Evolutionary conservation across 306 rosid genomes (phyloP).

Genomic region (Sechiopsis laciniata): DNA sequence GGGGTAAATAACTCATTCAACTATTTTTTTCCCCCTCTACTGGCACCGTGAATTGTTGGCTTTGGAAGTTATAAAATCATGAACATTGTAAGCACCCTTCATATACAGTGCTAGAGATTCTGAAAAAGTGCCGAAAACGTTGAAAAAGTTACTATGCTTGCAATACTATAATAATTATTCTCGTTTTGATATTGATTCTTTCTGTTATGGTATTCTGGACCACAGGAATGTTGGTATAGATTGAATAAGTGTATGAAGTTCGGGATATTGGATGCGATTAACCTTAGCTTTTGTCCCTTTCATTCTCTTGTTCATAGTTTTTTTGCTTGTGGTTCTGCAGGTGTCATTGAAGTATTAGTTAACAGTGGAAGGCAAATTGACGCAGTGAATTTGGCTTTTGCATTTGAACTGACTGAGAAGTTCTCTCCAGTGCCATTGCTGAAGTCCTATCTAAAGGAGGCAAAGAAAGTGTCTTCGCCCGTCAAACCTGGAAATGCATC

Average conservation of each 20-base stretch:
- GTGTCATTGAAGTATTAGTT: conserved; percentile 71
- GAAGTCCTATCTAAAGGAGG: conserved; percentile 85
- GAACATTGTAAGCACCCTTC: too few relatives aligned
- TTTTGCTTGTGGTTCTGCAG: conserved; percentile 40
- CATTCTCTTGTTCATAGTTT: conserved; percentile 3
- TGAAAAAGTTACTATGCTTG: not conserved
- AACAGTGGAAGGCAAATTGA: conserved; percentile 93
- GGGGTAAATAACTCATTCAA: too few relatives aligned
- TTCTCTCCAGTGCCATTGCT: conserved; percentile 78
- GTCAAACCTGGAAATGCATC: conserved; percentile 66
- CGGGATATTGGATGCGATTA: not conserved
- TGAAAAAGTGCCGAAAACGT: not conserved
- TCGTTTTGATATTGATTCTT: not conserved
- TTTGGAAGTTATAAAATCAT: too few relatives aligned
- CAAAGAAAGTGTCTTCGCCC: conserved; percentile 66
- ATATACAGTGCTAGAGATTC: not conserved
- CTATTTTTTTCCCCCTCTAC: too few relatives aligned
- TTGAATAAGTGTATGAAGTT: not conserved
- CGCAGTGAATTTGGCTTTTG: conserved; percentile 89
- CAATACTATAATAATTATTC: not conserved
- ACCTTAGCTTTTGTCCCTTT: not conserved
- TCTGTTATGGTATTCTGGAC: conserved; percentile 11
- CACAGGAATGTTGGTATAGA: not conserved
- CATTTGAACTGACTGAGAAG: conserved; percentile 68
- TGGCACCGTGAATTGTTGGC: too few relatives aligned